Evolutionary conservation across 2,329 filamentous ascomycete species (phyloP).

Genomic region (Botrytis sinoallii): DNA sequence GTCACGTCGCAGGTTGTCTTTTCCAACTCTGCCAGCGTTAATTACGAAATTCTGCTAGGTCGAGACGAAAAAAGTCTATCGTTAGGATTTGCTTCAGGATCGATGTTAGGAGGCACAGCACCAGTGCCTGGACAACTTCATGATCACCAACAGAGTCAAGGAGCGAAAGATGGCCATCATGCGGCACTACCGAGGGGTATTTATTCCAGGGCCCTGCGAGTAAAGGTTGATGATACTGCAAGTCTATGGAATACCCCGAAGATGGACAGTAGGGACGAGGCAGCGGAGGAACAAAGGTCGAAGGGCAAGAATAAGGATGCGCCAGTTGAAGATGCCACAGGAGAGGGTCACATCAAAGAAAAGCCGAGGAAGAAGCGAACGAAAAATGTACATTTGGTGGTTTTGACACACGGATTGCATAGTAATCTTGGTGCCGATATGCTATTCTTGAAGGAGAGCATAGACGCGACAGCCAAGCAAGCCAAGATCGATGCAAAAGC

Average conservation of each 20-base stretch:
- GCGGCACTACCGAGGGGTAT: conserved; percentile 68
- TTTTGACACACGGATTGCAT: conserved; percentile 91
- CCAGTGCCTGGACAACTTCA: conserved; percentile 64
- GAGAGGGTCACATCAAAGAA: conserved; percentile 26
- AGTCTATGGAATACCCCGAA: conserved; percentile 90
- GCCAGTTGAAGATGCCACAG: conserved; percentile 29
- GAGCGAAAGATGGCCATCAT: conserved; percentile 56
- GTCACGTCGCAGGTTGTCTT: conserved; percentile 92
- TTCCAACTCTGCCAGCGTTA: conserved; percentile 80
- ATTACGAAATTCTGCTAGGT: conserved; percentile 82
- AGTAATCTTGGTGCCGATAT: conserved; percentile 96
- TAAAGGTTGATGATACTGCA: conserved; percentile 84
- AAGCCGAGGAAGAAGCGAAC: conserved; percentile 49
- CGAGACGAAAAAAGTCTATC: conserved; percentile 81
- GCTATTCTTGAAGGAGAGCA: conserved; percentile 96
- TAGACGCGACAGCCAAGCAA: conserved; percentile 76
- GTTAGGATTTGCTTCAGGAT: conserved; percentile 46
- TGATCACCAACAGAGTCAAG: conserved; percentile 68
- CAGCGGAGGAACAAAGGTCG: conserved; percentile 26
- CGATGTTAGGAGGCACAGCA: conserved; percentile 43
- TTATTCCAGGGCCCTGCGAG: conserved; percentile 74
- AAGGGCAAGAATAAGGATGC: conserved; percentile 30
- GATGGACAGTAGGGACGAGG: conserved; percentile 62
- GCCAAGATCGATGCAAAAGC: conserved; percentile 66
- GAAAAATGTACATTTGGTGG: conserved; percentile 84